A percentile compares a stretch with the other conserved stretches of the same genome.
Evolutionary conservation across 768 basidiomycete genomes (phyloP).

Genomic region (Tylopilus sp.): DNA sequence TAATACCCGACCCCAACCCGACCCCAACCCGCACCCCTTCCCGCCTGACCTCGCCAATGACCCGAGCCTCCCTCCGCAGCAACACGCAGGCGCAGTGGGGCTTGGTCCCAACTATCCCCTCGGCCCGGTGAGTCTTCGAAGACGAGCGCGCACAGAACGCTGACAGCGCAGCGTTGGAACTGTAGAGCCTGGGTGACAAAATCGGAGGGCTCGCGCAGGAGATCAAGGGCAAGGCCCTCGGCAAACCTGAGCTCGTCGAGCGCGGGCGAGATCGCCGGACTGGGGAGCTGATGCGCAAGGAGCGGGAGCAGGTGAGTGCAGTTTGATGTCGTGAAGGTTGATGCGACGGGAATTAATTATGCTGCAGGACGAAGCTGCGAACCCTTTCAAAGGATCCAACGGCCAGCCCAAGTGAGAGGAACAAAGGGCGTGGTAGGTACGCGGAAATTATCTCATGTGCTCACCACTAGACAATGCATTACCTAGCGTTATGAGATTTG

Average conservation of each 20-base stretch:
- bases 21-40: not conserved
- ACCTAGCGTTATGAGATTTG: too few species aligned
- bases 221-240: constrained; percentile 37
- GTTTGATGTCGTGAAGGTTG: too few species aligned
- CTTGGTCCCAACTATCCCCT: constrained; percentile 35
- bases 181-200: constrained; percentile 32
- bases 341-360: too few species aligned
- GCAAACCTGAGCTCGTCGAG: constrained; percentile 35
- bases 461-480: too few species aligned
- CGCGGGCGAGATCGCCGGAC: constrained; percentile 38
- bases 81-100: constrained; percentile 43
- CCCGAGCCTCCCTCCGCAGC: constrained; percentile 34
- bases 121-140: constrained; percentile 26
- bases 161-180: too few species aligned
- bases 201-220: constrained; percentile 38
- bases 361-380: constrained; percentile 1
- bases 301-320: constrained; percentile 27
- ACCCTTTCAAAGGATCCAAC: not conserved
- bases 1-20: too few species aligned
- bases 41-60: constrained; percentile 4
- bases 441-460: too few species aligned
- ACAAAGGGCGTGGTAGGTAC: not conserved
- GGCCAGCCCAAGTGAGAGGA: not conserved
- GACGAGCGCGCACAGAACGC: too few species aligned
- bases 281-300: constrained; percentile 38